Evolutionary conservation across 257 asterid genomes (phyloP).

Genomic region (Nicotiana tabacum): DNA sequence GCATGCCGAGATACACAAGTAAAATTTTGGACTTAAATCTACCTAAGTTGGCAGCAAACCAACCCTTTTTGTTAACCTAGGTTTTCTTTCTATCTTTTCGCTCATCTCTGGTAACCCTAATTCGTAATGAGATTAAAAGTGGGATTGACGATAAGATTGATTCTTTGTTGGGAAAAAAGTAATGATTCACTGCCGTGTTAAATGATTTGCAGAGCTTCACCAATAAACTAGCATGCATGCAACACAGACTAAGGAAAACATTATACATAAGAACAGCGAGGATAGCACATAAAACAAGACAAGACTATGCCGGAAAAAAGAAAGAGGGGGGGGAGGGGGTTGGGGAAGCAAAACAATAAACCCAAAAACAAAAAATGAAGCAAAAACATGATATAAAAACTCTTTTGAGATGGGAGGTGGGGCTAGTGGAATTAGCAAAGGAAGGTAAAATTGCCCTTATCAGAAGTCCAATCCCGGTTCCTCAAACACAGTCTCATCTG

Average conservation of each 20-base stretch:
- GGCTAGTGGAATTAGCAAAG: neutral
- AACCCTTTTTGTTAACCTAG: neutral
- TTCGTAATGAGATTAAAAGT: neutral
- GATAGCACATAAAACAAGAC: neutral
- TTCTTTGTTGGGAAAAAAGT: neutral
- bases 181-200: neutral
- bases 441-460: neutral
- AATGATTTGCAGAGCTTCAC: neutral
- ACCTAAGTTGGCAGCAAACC: slow-evolving; percentile 1
- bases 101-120: neutral
- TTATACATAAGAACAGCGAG: neutral
- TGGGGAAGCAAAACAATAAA: neutral
- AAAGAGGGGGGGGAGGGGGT: no score
- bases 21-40: neutral
- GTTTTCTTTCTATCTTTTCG: neutral
- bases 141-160: neutral
- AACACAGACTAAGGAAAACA: neutral
- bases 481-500: neutral
- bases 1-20: neutral
- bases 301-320: neutral
- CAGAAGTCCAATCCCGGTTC: neutral
- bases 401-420: neutral
- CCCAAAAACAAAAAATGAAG: neutral
- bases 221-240: neutral
- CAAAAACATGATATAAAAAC: neutral